A percentile compares a stretch with the other conserved stretches of the same genome.
Evolutionary conservation across 768 basidiomycete species (phyloP).

Genomic region (Hygrophoropsis aurantiaca): DNA sequence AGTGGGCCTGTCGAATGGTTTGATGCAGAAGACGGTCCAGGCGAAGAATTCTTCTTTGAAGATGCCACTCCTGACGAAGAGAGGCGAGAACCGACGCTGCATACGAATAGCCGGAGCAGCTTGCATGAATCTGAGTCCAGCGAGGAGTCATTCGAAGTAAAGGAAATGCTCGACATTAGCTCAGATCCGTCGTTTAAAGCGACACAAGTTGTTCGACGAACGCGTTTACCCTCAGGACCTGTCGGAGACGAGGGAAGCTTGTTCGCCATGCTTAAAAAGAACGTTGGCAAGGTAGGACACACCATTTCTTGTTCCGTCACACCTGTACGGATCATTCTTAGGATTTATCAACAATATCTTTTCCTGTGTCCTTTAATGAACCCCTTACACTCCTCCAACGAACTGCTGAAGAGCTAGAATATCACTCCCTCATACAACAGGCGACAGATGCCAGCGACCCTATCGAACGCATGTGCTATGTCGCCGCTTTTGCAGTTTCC

Average conservation of each 20-base stretch:
- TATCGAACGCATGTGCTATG: slow-evolving; percentile 66
- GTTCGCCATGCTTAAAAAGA: slow-evolving; percentile 82
- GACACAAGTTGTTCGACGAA: slow-evolving; percentile 46
- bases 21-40: slow-evolving; percentile 59
- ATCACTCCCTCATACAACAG: slow-evolving; percentile 63
- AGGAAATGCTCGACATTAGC: slow-evolving; percentile 1
- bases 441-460: slow-evolving; percentile 60
- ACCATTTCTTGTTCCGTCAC: not conserved
- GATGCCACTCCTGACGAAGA: slow-evolving; percentile 39
- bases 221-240: slow-evolving; percentile 56
- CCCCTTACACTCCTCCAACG: slow-evolving; percentile 82
- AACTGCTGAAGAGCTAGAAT: slow-evolving; percentile 83
- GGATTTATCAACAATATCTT: slow-evolving; percentile 80
- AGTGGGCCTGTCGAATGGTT: slow-evolving; percentile 65
- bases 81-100: slow-evolving; percentile 37
- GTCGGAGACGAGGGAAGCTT: slow-evolving; percentile 79
- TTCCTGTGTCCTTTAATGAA: slow-evolving; percentile 91
- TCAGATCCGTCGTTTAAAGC: slow-evolving; percentile 7
- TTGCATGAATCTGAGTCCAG: slow-evolving; percentile 43
- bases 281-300: slow-evolving; percentile 72
- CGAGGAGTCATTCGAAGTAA: slow-evolving; percentile 39
- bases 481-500: slow-evolving; percentile 85
- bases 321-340: slow-evolving; percentile 23
- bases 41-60: slow-evolving; percentile 64
- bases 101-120: slow-evolving; percentile 43